These are phyloP conservation scores for Coprinopsis strossmayeri DNA, from an alignment of 768 basidiomycete species.

Conservation along the genomic window DNA sequence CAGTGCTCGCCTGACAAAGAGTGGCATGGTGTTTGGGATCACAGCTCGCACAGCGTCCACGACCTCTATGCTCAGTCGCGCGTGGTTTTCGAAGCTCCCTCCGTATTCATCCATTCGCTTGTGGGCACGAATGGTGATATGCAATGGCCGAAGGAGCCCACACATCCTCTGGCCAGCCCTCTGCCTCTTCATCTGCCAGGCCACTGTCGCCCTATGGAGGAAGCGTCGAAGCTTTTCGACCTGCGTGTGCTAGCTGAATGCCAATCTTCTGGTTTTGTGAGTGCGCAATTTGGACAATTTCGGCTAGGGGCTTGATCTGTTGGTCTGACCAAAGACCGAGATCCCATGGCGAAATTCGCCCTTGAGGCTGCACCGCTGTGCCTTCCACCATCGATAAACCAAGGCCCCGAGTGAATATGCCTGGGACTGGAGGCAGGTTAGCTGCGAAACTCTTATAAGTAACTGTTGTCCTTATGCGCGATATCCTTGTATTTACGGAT, in stretches of 20 bases:
- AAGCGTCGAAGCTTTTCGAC: slow-evolving; percentile 61
- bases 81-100: slow-evolving; percentile 65
- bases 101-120: slow-evolving; percentile 65
- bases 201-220: slow-evolving; percentile 48
- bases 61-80: slow-evolving; percentile 54
- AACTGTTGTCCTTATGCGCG: no score
- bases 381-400: slow-evolving; percentile 62
- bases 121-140: slow-evolving; percentile 41
- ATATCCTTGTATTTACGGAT: no score
- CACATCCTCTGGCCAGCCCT: slow-evolving; percentile 51
- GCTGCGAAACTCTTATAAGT: no score
- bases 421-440: slow-evolving; percentile 49
- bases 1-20: slow-evolving; percentile 66
- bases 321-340: slow-evolving; percentile 57
- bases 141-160: slow-evolving; percentile 52
- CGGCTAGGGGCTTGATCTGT: slow-evolving; percentile 34
- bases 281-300: slow-evolving; percentile 66
- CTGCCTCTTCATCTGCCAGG: slow-evolving; percentile 27
- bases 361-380: slow-evolving; percentile 52
- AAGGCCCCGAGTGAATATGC: slow-evolving; percentile 46
- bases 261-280: slow-evolving; percentile 63
- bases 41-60: slow-evolving; percentile 55
- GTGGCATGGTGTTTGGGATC: slow-evolving; percentile 56
- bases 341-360: slow-evolving; percentile 64
- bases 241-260: slow-evolving; percentile 73